Evolutionary conservation across 495 filamentous ascomycete genomes (phyloP), one percentile per base, ranked within the genome.

Genomic region (Wilcoxina mikolae): DNA sequence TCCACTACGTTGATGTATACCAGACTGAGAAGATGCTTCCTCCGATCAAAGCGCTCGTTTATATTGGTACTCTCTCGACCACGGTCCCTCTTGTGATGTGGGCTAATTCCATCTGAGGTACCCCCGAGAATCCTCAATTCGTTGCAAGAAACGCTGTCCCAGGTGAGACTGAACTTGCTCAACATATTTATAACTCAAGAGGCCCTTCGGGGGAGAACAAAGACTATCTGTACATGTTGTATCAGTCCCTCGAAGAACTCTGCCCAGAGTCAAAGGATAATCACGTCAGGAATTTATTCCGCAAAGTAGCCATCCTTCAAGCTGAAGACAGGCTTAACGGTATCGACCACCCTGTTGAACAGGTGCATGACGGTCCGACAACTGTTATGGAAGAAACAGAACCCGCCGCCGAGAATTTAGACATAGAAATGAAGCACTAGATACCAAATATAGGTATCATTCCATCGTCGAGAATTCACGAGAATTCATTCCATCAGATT

Each of bases 51-150:
- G 75, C 78, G 3, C 65, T 95, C 57, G 86, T 96, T 0, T 99
- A 99, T 67, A 96, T 99, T 65, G 51, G 51, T 54, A 17, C 7
- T 12, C 15, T 5, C 47, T 15, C 47, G 9, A 25, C 26, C 27
- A 12, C 43, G 15, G 11, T 11, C 43, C 43, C 43, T 20, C 43
- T 20, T 24, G 3, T 2, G n/a, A 5, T 23, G 10, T 7, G 27
- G 10, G 45, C 45, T 28, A 43, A 11, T 48, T 5, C 3, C 45
- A 18, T 25, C 38, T 44, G 10, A 54, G 93, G 93, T 10, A 85
- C 90, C 2, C 93, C 93, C 0, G 76, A 77, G 15, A 99, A 99
- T 62, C 86, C 89, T 46, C 93, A 96, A 64, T 99, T 99, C 67
- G 72, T 88, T 33, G 85, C 84, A 0, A 79, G 76, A 5, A 87